Percentiles rank a stretch among this genome's conserved stretches.
phyloP scores from a whole-genome alignment of 108 stramenopile genomes.

The Parmales sp. region DNA sequence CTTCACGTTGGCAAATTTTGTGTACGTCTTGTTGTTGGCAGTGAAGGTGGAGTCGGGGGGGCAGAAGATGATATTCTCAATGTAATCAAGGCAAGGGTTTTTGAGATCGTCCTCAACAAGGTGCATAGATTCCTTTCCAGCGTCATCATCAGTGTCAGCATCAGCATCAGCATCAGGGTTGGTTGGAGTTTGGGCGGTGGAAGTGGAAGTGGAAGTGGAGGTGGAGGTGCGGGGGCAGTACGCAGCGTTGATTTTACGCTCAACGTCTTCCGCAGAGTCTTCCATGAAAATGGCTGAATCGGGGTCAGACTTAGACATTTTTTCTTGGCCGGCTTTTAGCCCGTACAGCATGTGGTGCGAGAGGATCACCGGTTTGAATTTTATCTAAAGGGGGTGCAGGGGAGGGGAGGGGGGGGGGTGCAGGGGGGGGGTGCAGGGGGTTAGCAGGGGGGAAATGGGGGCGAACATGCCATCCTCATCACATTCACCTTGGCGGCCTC shows the following conservation, averaged over 20 bases:
- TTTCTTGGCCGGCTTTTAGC: conserved; percentile 96
- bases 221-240: conserved; percentile 66
- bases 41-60: conserved; percentile 61
- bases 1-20: conserved; percentile 58
- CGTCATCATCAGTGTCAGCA: conserved; percentile 33
- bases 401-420: too few species aligned
- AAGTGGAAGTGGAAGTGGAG: too few species aligned
- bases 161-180: too few species aligned
- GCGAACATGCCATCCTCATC: too few species aligned
- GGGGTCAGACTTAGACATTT: conserved; percentile 99
- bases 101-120: conserved; percentile 61
- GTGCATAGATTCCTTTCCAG: conserved; percentile 79
- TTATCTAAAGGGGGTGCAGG: too few species aligned
- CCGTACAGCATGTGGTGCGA: conserved; percentile 91
- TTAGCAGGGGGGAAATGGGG: too few species aligned
- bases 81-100: conserved; percentile 94
- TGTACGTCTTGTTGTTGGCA: conserved; percentile 49
- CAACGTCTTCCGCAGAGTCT: conserved; percentile 81
- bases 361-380: conserved; percentile 90
- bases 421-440: too few species aligned
- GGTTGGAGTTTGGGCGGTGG: too few species aligned
- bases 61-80: conserved; percentile 84
- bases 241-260: conserved; percentile 77
- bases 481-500: conserved; percentile 78
- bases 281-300: conserved; percentile 99